phyloP scores from a whole-genome alignment of 2,329 filamentous ascomycete genomes.

The Helotiales sp. region DNA sequence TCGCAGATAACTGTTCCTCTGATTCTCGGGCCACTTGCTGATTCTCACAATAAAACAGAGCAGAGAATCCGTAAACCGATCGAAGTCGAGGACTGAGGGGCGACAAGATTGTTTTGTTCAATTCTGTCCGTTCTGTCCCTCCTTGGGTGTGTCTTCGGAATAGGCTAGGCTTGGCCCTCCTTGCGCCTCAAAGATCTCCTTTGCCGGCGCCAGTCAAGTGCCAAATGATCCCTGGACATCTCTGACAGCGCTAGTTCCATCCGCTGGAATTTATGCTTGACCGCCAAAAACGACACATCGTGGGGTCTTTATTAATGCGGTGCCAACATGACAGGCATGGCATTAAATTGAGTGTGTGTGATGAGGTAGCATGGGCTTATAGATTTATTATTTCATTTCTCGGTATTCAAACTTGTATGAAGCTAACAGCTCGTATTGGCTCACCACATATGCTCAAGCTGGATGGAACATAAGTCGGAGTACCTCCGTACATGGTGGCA shows the following conservation, averaged over 20 bases:
- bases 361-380: background rate
- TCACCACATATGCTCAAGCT: too few relatives aligned
- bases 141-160: background rate
- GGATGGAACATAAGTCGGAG: too few relatives aligned
- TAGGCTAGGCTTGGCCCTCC: background rate
- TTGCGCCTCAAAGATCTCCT: constrained; percentile 11
- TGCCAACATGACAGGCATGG: background rate
- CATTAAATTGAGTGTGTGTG: background rate
- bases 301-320: background rate
- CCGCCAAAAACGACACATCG: background rate
- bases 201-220: constrained; percentile 12
- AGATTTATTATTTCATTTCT: background rate
- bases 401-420: background rate
- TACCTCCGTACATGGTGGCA: background rate
- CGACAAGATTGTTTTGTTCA: constrained; percentile 8
- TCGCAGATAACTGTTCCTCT: background rate
- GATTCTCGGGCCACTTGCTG: background rate
- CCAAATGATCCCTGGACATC: constrained; percentile 2
- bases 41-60: background rate
- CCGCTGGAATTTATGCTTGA: constrained; percentile 7
- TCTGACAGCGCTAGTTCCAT: constrained; percentile 6
- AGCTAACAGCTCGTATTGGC: background rate
- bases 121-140: background rate
- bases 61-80: background rate
- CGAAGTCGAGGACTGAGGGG: background rate